phyloP scores from a whole-genome alignment of 1,139 yeast species.

The Saccharomyces hybrid region DNA sequence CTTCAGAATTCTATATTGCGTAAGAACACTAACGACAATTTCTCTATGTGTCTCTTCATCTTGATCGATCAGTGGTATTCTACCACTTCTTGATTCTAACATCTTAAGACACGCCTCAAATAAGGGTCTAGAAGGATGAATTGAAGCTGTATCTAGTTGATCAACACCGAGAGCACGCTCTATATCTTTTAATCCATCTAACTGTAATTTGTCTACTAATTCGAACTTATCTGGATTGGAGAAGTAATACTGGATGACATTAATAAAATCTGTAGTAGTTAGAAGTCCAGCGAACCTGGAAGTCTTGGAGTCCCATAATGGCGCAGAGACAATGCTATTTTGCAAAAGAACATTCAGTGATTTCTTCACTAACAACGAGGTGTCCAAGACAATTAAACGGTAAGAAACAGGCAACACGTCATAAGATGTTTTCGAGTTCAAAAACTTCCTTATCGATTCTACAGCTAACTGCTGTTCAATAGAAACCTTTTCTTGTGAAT shows the following conservation, averaged over 20 bases:
- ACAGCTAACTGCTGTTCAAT: constrained; percentile 60
- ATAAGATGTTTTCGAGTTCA: constrained; percentile 87
- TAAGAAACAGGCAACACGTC: constrained; percentile 96
- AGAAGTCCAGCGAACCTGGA: constrained; percentile 90
- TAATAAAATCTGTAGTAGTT: constrained; percentile 87
- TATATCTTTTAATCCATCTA: constrained; percentile 77
- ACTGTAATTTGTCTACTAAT: constrained; percentile 75
- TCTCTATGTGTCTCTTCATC: constrained; percentile 91
- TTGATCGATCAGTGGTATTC: constrained; percentile 90
- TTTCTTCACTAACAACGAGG: constrained; percentile 82
- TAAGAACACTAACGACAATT: constrained; percentile 88
- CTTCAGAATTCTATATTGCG: constrained; percentile 92
- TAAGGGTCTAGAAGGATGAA: constrained; percentile 84
- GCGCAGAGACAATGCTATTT: constrained; percentile 92
- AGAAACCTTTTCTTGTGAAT: constrained; percentile 20
- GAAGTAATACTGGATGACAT: constrained; percentile 90
- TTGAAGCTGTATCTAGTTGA: constrained; percentile 79
- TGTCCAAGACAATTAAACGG: constrained; percentile 86
- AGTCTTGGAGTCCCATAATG: constrained; percentile 87
- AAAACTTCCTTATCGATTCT: constrained; percentile 70
- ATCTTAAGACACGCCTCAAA: constrained; percentile 92
- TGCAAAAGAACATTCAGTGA: constrained; percentile 84
- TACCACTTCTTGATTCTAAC: constrained; percentile 82
- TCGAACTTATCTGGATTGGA: constrained; percentile 86
- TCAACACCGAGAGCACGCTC: constrained; percentile 85